Evolutionary conservation across 371 early-diverging fungal genomes (phyloP).

Genomic region (Smittium mucronatum): DNA sequence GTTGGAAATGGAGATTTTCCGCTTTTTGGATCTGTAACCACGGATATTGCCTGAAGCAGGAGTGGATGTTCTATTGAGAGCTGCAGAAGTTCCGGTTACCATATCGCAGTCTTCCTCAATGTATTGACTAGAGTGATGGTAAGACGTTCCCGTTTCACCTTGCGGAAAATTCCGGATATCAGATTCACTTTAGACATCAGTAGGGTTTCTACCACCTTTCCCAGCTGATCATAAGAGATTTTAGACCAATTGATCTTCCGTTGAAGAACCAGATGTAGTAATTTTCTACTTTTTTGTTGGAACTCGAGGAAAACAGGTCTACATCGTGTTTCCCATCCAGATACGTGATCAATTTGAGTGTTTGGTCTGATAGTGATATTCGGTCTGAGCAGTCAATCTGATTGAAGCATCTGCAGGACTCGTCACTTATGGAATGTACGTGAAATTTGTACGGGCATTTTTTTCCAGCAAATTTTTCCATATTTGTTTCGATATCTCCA

Average conservation of each 20-base stretch:
- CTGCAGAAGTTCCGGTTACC: neutral
- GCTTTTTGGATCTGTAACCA: neutral
- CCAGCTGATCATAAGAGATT: neutral
- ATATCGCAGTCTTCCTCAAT: slow-evolving; percentile 1
- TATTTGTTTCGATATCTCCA: neutral
- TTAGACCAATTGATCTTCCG: neutral
- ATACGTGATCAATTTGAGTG: neutral
- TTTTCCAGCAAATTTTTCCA: neutral
- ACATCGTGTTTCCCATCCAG: neutral
- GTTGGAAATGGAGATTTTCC: neutral
- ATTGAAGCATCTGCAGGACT: neutral
- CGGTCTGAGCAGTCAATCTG: neutral
- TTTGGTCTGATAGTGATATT: neutral
- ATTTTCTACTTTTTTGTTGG: neutral
- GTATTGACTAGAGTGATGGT: neutral
- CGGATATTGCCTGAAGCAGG: neutral
- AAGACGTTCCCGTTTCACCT: neutral
- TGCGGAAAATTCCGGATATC: neutral
- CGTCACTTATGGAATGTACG: neutral
- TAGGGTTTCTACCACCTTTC: neutral
- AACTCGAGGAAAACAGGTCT: neutral
- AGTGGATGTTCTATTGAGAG: neutral
- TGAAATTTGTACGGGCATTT: neutral
- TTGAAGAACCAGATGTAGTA: neutral
- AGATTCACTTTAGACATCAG: neutral